These are phyloP conservation scores for Monilinia aucupariae DNA, from an alignment of 2,329 filamentous ascomycete species.

Conservation along the genomic window DNA sequence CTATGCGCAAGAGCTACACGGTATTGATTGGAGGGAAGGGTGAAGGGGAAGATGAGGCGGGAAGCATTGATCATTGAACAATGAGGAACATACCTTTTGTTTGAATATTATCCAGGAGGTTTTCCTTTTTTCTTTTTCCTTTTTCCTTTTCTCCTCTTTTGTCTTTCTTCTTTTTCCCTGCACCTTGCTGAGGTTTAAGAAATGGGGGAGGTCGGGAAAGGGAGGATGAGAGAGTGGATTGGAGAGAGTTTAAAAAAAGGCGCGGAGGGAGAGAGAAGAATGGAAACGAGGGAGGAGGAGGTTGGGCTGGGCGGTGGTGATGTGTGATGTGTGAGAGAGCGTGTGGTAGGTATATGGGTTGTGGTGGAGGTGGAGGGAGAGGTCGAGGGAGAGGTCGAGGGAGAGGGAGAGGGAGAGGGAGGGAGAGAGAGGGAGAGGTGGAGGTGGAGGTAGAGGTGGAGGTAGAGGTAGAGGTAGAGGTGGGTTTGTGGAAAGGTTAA, in stretches of 20 bases:
- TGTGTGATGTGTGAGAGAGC: constrained; percentile 10
- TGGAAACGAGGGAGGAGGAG: constrained; percentile 24
- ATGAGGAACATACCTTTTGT: constrained; percentile 28
- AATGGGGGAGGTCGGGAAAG: constrained; percentile 29
- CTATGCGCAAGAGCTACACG: constrained; percentile 16
- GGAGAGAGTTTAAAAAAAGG: constrained; percentile 25
- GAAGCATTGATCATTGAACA: constrained; percentile 20
- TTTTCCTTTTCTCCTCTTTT: background rate
- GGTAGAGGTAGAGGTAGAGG: constrained; percentile 24
- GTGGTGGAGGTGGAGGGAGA: constrained; percentile 30
- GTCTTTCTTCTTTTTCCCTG: constrained; percentile 16
- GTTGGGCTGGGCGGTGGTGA: constrained; percentile 28
- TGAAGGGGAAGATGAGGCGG: constrained; percentile 24
- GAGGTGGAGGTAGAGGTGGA: too few relatives aligned
- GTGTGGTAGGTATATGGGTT: constrained; percentile 3
- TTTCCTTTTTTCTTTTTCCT: background rate
- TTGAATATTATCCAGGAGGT: background rate
- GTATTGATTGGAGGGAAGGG: constrained; percentile 14
- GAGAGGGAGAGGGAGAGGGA: too few relatives aligned
- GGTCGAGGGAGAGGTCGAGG: too few relatives aligned
- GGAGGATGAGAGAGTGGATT: constrained; percentile 32
- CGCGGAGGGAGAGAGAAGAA: constrained; percentile 18
- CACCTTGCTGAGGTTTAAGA: constrained; percentile 23
- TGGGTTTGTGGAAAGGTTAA: constrained; percentile 15
- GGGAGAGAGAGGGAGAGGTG: too few relatives aligned